These are phyloP conservation scores for Populus nigra DNA, from an alignment of 345 rosid species.

Conservation along the genomic window DNA sequence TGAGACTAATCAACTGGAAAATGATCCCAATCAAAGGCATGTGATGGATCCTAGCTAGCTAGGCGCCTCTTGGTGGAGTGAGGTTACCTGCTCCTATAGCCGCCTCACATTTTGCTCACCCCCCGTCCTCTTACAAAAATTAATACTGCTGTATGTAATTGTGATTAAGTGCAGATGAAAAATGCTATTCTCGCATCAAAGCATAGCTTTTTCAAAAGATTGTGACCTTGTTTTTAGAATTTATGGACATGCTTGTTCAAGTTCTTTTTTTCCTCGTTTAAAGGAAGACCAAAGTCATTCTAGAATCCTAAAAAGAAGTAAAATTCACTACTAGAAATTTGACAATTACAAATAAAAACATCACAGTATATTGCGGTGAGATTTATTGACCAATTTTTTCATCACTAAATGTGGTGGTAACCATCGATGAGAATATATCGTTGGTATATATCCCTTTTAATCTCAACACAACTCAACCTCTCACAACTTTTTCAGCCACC, in stretches of 20 bases:
- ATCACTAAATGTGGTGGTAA: too few species aligned
- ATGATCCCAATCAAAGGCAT: conserved; percentile 4
- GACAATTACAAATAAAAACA: too few species aligned
- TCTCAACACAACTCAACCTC: too few species aligned
- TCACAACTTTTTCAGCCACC: too few species aligned
- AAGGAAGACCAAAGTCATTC: background rate
- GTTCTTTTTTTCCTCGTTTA: background rate
- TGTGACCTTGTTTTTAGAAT: background rate
- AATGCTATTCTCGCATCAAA: background rate
- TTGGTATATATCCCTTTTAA: too few species aligned
- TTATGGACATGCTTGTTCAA: background rate
- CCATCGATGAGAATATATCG: rapidly evolving
- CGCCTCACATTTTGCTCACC: background rate
- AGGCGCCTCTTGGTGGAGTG: background rate
- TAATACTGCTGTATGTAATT: background rate
- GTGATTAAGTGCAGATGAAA: background rate
- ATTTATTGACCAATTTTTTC: too few species aligned
- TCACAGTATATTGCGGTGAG: rapidly evolving
- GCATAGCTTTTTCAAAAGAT: background rate
- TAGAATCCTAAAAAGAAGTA: background rate
- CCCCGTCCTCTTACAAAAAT: background rate
- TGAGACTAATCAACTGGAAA: background rate
- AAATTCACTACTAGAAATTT: too few species aligned
- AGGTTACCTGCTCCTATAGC: conserved; percentile 5
- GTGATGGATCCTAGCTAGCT: background rate